Conservation (phyloP, 345 rosid genomes). For the Bruguiera parviflora region DNA sequence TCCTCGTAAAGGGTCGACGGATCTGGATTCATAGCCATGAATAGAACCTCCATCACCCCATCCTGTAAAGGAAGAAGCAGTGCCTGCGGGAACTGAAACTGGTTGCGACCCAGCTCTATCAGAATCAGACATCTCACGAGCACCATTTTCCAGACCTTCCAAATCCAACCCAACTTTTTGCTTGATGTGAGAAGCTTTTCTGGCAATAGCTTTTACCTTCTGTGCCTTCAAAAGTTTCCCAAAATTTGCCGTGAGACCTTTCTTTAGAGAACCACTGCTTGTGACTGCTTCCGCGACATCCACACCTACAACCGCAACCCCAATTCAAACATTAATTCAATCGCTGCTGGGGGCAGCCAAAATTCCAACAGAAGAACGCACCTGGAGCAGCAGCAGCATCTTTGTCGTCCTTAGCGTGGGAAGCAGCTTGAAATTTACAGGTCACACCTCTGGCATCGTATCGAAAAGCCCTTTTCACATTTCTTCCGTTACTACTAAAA, state of each 20-base stretch:
- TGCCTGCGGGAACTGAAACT: slow-evolving; percentile 31
- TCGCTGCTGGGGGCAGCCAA: too few species aligned
- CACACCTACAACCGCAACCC: too few species aligned
- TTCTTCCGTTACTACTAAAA: too few species aligned
- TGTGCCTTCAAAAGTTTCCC: slow-evolving; percentile 52
- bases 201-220: slow-evolving; percentile 54
- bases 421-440: too few species aligned
- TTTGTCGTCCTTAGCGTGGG: too few species aligned
- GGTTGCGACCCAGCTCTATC: slow-evolving; percentile 19
- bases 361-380: too few species aligned
- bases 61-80: slow-evolving; percentile 44
- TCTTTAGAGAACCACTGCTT: slow-evolving; percentile 15
- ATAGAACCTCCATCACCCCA: slow-evolving; percentile 45
- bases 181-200: slow-evolving; percentile 39
- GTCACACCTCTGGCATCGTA: too few species aligned
- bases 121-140: background rate
- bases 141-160: background rate
- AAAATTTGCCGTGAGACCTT: slow-evolving; percentile 31
- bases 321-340: too few species aligned
- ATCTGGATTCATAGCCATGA: slow-evolving; percentile 19
- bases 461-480: too few species aligned
- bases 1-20: slow-evolving; percentile 24
- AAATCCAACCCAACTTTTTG: slow-evolving; percentile 13
- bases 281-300: background rate
- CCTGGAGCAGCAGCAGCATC: too few species aligned